Evolutionary conservation across 177 flowering plant species (phyloP), one percentile per base, ranked within the genome.

Genomic region (Telopea speciosissima): DNA sequence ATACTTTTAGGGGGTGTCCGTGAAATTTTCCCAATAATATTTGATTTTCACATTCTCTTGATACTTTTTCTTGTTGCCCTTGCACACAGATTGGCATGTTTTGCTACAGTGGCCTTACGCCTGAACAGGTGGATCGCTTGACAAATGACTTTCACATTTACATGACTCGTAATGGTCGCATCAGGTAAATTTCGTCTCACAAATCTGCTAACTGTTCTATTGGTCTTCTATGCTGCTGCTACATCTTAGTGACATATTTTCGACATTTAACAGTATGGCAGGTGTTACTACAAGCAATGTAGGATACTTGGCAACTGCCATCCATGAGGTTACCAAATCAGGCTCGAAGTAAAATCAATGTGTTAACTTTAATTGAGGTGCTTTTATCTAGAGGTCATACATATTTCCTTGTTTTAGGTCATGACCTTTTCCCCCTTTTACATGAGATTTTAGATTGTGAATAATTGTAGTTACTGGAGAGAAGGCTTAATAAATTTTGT

Each of bases 151-250:
- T 66, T 72, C 97, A 92, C 73, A 92, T 95, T 63, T 95, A 95
- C 78, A 74, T 95, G 96, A 95, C 99, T 63, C 90, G 94, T 25
- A 92, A 95, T 81, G 99, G 98, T 60, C 94, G 98, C 24, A 93
- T 93, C 78, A 93, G 98, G 97, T 90, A 78, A 62, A 45, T 24
- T 40, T 16, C 2, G 49, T 9, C 62, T 14, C 19, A 8, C 25
- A 19, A 63, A 45, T 70, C 67, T 5, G 25, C 24, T 23, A 61
- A 9, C 16, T 44, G 5, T 59, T 8, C 49, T 31, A 8, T 33
- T 65, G 45, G 5, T n/a, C 49, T 44, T 44, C 49, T 44, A 13
- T n/a, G n/a, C n/a, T 44, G 10, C 5, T 9, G 49, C 14, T 44
- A 13, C 49, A 63, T 40, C 31, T 61, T 11, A 8, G 9, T 73